phyloP scores from a whole-genome alignment of 805 yeast genomes.

The Isabelozyma gotoi region DNA sequence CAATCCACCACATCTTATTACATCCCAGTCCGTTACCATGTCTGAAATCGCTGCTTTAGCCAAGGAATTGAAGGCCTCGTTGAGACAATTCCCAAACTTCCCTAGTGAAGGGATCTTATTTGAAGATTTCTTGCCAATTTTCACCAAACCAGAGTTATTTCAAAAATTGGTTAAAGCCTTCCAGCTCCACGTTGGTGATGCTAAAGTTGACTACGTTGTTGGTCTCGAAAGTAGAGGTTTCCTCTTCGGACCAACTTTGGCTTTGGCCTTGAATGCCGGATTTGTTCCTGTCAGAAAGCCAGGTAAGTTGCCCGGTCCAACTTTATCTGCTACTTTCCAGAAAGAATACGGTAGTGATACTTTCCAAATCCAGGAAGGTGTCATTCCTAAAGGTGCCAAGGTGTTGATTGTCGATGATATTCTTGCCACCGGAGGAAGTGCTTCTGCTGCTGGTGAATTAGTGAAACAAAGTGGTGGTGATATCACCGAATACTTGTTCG shows the following conservation, averaged over 20 bases:
- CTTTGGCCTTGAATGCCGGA: constrained; percentile 83
- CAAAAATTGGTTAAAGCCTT: constrained; percentile 80
- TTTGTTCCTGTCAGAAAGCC: constrained; percentile 94
- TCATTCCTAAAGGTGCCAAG: constrained; percentile 76
- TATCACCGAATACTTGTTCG: constrained; percentile 78
- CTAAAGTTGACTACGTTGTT: constrained; percentile 80
- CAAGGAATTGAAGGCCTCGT: constrained; percentile 33
- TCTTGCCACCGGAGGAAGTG: constrained; percentile 98
- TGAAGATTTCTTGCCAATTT: constrained; percentile 95
- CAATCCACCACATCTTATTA: neutral
- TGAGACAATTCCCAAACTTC: constrained; percentile 84
- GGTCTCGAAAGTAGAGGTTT: constrained; percentile 98
- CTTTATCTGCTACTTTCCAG: constrained; percentile 65
- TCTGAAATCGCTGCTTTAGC: constrained; percentile 31
- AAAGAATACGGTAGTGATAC: constrained; percentile 93
- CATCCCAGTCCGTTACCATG: neutral
- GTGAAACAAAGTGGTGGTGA: constrained; percentile 65
- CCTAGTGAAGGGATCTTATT: constrained; percentile 90
- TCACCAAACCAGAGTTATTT: constrained; percentile 78
- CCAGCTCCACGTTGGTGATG: constrained; percentile 64
- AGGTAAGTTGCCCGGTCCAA: constrained; percentile 92
- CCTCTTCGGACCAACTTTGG: constrained; percentile 93
- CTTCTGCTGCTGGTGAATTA: constrained; percentile 88
- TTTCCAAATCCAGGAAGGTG: constrained; percentile 83
- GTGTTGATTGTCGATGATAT: constrained; percentile 93